phyloP scores from a whole-genome alignment of 1,139 yeast genomes.

The Geotrichum reessii region DNA sequence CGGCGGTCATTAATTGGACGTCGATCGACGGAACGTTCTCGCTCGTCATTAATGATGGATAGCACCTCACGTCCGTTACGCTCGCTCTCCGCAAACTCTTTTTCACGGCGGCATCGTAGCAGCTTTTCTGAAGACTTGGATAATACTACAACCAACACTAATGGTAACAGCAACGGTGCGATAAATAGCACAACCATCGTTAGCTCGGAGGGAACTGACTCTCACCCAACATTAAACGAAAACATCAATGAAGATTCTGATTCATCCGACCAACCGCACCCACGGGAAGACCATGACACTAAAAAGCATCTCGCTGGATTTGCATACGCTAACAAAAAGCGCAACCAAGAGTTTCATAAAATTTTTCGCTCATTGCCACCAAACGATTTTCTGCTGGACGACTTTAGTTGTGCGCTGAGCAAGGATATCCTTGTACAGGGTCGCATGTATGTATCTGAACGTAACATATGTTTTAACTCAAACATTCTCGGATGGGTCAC shows the following conservation, averaged over 20 bases:
- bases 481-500: conserved; percentile 92
- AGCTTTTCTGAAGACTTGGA: conserved; percentile 4
- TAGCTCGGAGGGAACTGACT: background rate
- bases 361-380: conserved; percentile 63
- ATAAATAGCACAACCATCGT: background rate
- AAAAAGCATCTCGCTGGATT: conserved; percentile 39
- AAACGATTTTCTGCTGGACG: conserved; percentile 71
- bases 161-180: background rate
- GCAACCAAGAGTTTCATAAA: conserved; percentile 76
- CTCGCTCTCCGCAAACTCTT: conserved; percentile 1
- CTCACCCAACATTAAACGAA: background rate
- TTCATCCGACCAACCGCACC: conserved; percentile 4
- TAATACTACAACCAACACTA: background rate
- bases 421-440: conserved; percentile 91
- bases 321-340: conserved; percentile 54
- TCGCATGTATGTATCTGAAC: conserved; percentile 74
- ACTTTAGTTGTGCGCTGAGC: conserved; percentile 84
- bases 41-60: background rate
- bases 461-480: conserved; percentile 82
- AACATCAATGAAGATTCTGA: background rate
- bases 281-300: conserved; percentile 36
- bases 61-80: background rate
- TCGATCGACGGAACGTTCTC: background rate
- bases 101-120: background rate
- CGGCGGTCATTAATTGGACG: conserved; percentile 10